Percentiles rank a stretch among this genome's conserved stretches.
phyloP scores from a whole-genome alignment of 441 rosid species.

The Bocquillonia castaneifolia region DNA sequence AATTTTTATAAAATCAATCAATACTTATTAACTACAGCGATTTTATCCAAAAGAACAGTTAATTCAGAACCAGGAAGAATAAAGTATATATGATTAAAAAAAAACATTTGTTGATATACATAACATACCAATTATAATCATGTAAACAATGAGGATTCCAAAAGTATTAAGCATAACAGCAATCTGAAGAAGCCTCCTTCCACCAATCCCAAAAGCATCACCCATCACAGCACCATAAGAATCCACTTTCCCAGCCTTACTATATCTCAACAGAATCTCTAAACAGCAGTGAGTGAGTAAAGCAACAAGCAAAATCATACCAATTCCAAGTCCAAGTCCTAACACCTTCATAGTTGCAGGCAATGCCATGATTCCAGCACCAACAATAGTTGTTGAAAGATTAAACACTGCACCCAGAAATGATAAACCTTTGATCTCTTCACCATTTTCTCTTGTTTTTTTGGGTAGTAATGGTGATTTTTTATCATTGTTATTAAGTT shows the following conservation, averaged over 20 bases:
- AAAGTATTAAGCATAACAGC: conserved; percentile 57
- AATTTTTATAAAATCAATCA: too few relatives aligned
- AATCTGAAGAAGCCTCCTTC: conserved; percentile 56
- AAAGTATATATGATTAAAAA: too few relatives aligned
- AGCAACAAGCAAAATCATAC: conserved; percentile 69
- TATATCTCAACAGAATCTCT: conserved; percentile 66
- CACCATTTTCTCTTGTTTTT: background rate
- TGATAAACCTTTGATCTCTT: conserved; percentile 43
- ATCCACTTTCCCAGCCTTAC: conserved; percentile 43
- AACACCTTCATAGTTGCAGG: conserved; percentile 80
- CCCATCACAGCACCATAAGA: conserved; percentile 81
- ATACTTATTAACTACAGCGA: too few relatives aligned
- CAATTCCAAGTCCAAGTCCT: conserved; percentile 60
- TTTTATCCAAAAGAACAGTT: too few relatives aligned
- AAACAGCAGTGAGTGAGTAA: conserved; percentile 62
- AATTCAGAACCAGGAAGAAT: too few relatives aligned
- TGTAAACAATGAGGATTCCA: conserved; percentile 76
- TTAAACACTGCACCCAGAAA: conserved; percentile 81
- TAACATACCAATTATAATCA: conserved; percentile 79
- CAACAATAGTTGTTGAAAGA: conserved; percentile 71
- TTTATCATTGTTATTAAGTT: background rate
- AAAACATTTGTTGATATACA: background rate
- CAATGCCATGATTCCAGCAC: conserved; percentile 91
- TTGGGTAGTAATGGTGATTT: conserved; percentile 12
- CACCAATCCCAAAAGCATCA: conserved; percentile 65